Percentiles rank a stretch among this genome's conserved stretches.
These are phyloP conservation scores for Xylariaceae sp. DNA, from an alignment of 2,329 filamentous ascomycete genomes.

Conservation along the genomic window DNA sequence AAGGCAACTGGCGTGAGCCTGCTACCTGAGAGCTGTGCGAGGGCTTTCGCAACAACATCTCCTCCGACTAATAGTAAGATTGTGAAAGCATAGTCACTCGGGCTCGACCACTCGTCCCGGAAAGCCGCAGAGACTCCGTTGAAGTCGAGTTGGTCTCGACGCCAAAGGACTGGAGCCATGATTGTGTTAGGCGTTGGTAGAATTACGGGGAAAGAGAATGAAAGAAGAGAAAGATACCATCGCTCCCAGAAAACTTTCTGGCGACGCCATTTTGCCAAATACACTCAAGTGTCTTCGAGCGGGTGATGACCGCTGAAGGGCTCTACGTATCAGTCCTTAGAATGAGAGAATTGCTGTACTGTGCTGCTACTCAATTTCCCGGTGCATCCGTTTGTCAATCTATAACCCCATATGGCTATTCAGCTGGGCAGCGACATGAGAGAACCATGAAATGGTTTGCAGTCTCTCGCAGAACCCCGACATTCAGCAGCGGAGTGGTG, in stretches of 20 bases:
- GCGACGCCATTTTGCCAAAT: not conserved
- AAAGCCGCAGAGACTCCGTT: not conserved
- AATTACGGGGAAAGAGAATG: not conserved
- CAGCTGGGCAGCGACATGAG: not conserved
- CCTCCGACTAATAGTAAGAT: constrained; percentile 35
- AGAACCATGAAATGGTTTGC: not conserved
- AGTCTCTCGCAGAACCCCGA: too few species aligned
- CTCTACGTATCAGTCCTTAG: too few species aligned
- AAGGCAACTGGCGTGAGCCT: constrained; percentile 9
- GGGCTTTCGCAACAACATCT: constrained; percentile 31
- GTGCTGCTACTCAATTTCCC: not conserved
- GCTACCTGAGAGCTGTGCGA: constrained; percentile 29
- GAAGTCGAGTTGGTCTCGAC: not conserved
- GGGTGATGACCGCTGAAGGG: too few species aligned
- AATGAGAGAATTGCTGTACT: not conserved
- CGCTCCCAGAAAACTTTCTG: not conserved
- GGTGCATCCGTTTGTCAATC: not conserved
- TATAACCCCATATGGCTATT: not conserved
- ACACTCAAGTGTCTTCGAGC: too few species aligned
- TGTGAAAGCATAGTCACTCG: constrained; percentile 21
- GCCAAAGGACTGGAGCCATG: not conserved
- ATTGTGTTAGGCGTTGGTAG: not conserved
- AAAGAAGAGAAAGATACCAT: not conserved
- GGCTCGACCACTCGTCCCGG: not conserved
- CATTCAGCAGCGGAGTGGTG: not conserved